Percentiles rank a stretch among this genome's conserved stretches.
These are phyloP conservation scores for Neurospora sp. DNA, from an alignment of 495 filamentous ascomycete species.

Conservation along the genomic window DNA sequence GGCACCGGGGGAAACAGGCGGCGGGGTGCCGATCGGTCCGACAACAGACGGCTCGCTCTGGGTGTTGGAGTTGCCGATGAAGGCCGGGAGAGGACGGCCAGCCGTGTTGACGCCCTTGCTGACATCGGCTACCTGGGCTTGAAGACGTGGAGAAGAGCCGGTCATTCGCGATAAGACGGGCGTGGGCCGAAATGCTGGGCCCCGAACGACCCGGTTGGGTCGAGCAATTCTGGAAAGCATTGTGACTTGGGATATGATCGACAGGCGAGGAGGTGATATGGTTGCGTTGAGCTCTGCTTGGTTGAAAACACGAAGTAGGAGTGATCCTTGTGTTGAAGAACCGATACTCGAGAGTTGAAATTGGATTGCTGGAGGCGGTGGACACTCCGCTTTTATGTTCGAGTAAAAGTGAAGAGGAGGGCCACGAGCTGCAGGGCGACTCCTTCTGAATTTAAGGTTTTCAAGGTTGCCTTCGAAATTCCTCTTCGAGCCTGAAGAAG, in stretches of 20 bases:
- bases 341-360: background rate
- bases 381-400: background rate
- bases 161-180: slow-evolving; percentile 4
- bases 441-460: background rate
- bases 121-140: slow-evolving; percentile 15
- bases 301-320: background rate
- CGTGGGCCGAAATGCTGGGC: background rate
- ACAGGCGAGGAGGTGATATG: background rate
- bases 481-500: background rate
- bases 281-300: background rate
- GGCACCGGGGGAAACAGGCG: background rate
- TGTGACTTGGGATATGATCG: background rate
- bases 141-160: slow-evolving; percentile 10
- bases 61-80: background rate
- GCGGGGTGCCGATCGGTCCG: background rate
- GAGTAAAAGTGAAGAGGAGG: background rate
- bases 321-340: background rate
- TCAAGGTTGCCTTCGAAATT: background rate
- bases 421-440: background rate
- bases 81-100: background rate
- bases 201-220: slow-evolving; percentile 1
- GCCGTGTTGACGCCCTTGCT: slow-evolving; percentile 1
- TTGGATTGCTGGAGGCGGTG: background rate
- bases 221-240: slow-evolving; percentile 7
- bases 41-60: background rate